Evolutionary conservation across 2,329 filamentous ascomycete genomes (phyloP), one percentile per base, ranked within the genome.

Genomic region (Curvularia sp.): DNA sequence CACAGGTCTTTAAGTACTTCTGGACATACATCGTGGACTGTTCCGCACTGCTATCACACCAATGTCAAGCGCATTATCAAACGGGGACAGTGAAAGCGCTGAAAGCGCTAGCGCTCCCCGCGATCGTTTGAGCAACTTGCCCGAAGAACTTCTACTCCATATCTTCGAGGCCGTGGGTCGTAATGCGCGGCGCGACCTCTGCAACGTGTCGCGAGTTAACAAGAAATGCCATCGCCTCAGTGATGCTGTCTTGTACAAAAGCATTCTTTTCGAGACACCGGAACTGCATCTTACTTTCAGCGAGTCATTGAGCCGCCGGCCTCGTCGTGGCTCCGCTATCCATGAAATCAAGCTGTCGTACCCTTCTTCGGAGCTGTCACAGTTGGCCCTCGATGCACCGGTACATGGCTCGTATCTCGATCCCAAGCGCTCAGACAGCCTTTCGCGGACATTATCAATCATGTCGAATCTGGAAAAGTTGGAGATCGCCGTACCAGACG

Each of bases 381-480:
- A 72, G 35, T 58, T 74, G 41, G 69, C 71, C 7, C 67, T 74
- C 13, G 68, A 73, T 58, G 61, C 62, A 9, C 71, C 70, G 9
- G 61, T 74, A 26, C 67, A 65, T 49, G 66, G 67, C 35, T 71
- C 68, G 10, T 63, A 68, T 52, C 56, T 67, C 22, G 63, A 67
- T 49, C 66, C 66, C 20, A 63, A 61, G 31, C 65, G 67, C 24
- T 71, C 72, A 47, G 70, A 73, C 46, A 64, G 63, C 41, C 62
- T 73, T n/a, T 74, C 70, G 22, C 69, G 67, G 28, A 73, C 72
- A 2, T 39, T 74, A 26, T 74, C 72, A 1, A 68, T 71, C 18
- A 74, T 74, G 72, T 73, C 70, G 7, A 74, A 74, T 52, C 41
- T 74, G 35, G 68, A 73, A 50, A 72, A 68, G 41, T 63, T 74